Percentiles rank a stretch among this genome's conserved stretches.
Evolutionary conservation across 2,329 filamentous ascomycete genomes (phyloP).

Genomic region (Monilinia aucupariae): DNA sequence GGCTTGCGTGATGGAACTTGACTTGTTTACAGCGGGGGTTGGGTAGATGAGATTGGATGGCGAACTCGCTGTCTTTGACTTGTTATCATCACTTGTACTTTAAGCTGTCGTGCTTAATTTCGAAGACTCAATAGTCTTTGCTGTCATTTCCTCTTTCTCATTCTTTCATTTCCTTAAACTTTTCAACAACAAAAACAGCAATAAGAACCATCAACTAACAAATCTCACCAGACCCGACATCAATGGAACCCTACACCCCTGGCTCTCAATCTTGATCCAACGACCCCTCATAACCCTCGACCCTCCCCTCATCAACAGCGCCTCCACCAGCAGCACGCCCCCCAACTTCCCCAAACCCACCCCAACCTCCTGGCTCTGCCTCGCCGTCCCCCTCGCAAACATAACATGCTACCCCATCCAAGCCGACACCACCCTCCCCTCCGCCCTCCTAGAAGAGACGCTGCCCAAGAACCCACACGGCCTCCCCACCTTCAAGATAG

Average conservation of each 20-base stretch:
- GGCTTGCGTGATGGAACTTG: neutral
- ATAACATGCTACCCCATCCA: constrained; percentile 22
- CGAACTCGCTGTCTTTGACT: neutral
- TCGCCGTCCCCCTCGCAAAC: constrained; percentile 30
- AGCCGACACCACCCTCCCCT: constrained; percentile 10
- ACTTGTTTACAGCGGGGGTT: too few relatives aligned
- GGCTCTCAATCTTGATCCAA: constrained; percentile 12
- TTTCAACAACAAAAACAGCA: neutral
- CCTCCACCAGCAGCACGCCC: constrained; percentile 12
- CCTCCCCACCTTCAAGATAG: constrained; percentile 11
- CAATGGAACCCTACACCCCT: constrained; percentile 1
- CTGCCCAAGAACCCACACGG: neutral
- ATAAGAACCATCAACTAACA: neutral
- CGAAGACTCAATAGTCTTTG: neutral
- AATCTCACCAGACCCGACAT: neutral
- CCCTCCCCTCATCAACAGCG: neutral
- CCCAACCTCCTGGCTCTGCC: constrained; percentile 27
- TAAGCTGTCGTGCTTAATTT: fast-evolving
- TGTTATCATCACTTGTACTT: neutral
- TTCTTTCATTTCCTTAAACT: neutral
- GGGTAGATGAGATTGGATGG: neutral
- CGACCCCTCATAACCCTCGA: constrained; percentile 1
- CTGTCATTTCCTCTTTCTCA: neutral
- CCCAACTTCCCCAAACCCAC: constrained; percentile 26
- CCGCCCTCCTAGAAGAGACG: neutral